Evolutionary conservation across 108 stramenopile species (phyloP).

Genomic region (Discostella pseudostelligera): DNA sequence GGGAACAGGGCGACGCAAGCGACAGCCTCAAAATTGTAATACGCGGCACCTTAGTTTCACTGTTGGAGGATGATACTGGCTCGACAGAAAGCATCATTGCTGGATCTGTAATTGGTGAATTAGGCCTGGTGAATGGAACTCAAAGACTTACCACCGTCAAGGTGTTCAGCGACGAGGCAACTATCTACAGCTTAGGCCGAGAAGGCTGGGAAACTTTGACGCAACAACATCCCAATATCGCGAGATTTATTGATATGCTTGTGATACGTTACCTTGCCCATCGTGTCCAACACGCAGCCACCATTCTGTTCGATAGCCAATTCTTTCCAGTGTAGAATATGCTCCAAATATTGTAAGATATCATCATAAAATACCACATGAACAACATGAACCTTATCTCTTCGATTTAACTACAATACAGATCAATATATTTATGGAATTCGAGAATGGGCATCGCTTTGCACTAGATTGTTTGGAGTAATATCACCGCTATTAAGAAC

Average conservation of each 20-base stretch:
- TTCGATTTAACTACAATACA: too few species aligned
- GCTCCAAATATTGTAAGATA: too few species aligned
- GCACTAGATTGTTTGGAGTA: too few species aligned
- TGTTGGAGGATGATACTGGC: slow-evolving; percentile 53
- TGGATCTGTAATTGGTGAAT: slow-evolving; percentile 61
- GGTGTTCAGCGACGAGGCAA: slow-evolving; percentile 53
- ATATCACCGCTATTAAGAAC: background rate
- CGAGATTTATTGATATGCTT: slow-evolving; percentile 61
- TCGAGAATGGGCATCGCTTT: too few species aligned
- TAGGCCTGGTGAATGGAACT: slow-evolving; percentile 59
- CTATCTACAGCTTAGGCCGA: slow-evolving; percentile 55
- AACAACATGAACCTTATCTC: too few species aligned
- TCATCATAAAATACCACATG: too few species aligned
- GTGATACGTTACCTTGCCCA: slow-evolving; percentile 64
- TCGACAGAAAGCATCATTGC: slow-evolving; percentile 43
- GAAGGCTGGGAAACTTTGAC: slow-evolving; percentile 50
- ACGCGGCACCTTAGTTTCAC: slow-evolving; percentile 51
- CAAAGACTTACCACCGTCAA: slow-evolving; percentile 56
- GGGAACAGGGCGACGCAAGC: slow-evolving; percentile 54
- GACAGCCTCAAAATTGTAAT: slow-evolving; percentile 62
- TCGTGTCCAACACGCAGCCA: slow-evolving; percentile 65
- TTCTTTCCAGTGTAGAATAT: slow-evolving; percentile 51
- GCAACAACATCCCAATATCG: slow-evolving; percentile 43
- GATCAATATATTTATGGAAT: too few species aligned
- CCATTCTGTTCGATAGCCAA: slow-evolving; percentile 61